These are phyloP conservation scores for Lagenaria siceraria DNA, from an alignment of 306 rosid genomes.

Conservation along the genomic window DNA sequence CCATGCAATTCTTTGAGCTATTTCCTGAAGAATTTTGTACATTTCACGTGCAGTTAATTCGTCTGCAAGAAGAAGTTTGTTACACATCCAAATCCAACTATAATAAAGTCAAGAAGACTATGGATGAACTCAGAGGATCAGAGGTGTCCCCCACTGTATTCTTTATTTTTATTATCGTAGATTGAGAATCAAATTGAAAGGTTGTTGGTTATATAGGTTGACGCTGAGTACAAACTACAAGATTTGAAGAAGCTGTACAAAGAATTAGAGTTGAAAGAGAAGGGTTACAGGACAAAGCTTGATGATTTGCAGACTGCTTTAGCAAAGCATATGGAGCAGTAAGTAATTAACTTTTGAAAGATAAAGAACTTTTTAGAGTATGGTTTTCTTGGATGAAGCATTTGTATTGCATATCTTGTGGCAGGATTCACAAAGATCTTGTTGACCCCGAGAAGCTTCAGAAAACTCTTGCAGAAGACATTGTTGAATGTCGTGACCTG, in stretches of 20 bases:
- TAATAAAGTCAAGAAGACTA: constrained; percentile 46
- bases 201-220: constrained; percentile 44
- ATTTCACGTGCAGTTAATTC: constrained; percentile 42
- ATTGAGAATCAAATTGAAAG: not conserved
- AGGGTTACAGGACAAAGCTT: constrained; percentile 59
- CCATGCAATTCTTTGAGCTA: not conserved
- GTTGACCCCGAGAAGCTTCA: constrained; percentile 83
- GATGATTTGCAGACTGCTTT: constrained; percentile 61
- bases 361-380: not conserved
- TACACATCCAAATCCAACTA: constrained; percentile 59
- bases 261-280: constrained; percentile 69
- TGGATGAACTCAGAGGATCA: constrained; percentile 68
- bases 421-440: constrained; percentile 72
- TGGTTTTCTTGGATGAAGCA: not conserved
- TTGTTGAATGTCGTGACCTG: constrained; percentile 44
- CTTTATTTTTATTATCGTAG: not conserved
- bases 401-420: constrained; percentile 11
- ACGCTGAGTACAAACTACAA: constrained; percentile 71
- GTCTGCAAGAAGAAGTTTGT: constrained; percentile 47
- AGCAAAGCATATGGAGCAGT: constrained; percentile 87
- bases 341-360: constrained; percentile 17
- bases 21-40: not conserved
- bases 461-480: constrained; percentile 44
- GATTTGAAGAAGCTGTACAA: constrained; percentile 67
- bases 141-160: constrained; percentile 39